phyloP scores from a whole-genome alignment of 2,329 filamentous ascomycete genomes.

The Xylariales sp. region DNA sequence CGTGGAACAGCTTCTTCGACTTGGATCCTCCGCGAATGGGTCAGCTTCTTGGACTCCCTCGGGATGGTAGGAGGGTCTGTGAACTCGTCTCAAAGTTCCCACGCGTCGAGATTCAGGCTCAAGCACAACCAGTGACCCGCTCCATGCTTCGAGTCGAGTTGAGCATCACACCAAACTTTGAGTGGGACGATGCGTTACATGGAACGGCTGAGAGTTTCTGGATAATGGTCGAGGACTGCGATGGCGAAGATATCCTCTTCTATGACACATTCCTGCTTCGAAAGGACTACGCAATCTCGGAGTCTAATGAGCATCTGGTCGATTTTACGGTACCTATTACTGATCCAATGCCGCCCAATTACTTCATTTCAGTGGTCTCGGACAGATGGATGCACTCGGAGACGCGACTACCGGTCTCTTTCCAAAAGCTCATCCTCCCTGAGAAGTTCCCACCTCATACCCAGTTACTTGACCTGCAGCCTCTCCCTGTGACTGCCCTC shows the following conservation, averaged over 20 bases:
- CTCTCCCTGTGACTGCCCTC: constrained; percentile 80
- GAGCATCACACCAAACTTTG: constrained; percentile 88
- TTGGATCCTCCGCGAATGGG: constrained; percentile 95
- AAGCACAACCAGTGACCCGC: constrained; percentile 90
- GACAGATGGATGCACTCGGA: constrained; percentile 99
- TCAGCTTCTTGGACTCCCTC: constrained; percentile 85
- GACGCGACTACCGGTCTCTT: constrained; percentile 86
- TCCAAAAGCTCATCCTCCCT: constrained; percentile 89
- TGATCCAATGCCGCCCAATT: constrained; percentile 97
- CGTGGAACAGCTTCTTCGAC: constrained; percentile 92
- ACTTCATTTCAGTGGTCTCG: constrained; percentile 92
- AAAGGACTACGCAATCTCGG: constrained; percentile 78
- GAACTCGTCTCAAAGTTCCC: constrained; percentile 88
- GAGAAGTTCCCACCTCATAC: constrained; percentile 96
- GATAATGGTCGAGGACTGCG: constrained; percentile 95
- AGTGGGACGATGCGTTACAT: constrained; percentile 89
- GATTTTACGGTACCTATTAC: constrained; percentile 96
- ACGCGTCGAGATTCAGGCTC: constrained; percentile 84
- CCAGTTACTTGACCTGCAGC: constrained; percentile 84
- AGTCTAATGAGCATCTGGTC: constrained; percentile 88
- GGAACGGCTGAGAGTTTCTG: constrained; percentile 89
- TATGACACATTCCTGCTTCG: constrained; percentile 92
- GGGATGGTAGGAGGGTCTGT: constrained; percentile 80
- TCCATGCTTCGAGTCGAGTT: constrained; percentile 89
- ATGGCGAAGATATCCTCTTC: constrained; percentile 92